These are phyloP conservation scores for Colletotrichum graminicola DNA, from an alignment of 2,329 filamentous ascomycete species.

Conservation along the genomic window DNA sequence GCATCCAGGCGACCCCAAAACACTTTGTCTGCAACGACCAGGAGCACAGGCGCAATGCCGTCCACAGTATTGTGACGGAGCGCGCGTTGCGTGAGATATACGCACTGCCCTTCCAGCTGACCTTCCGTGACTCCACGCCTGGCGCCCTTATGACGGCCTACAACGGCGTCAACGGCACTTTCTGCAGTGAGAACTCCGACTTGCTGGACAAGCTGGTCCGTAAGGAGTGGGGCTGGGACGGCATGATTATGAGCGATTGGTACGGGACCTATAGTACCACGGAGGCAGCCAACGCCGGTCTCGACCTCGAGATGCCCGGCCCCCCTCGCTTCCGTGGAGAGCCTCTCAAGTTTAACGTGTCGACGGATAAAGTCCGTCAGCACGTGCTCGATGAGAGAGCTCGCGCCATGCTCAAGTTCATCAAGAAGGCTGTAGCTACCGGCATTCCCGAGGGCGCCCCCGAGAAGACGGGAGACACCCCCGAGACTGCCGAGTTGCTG, in stretches of 20 bases:
- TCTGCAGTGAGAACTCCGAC: slow-evolving; percentile 66
- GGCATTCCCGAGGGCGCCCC: slow-evolving; percentile 67
- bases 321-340: slow-evolving; percentile 65
- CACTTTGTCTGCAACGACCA: slow-evolving; percentile 74
- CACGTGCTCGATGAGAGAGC: slow-evolving; percentile 70
- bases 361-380: slow-evolving; percentile 67
- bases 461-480: slow-evolving; percentile 68
- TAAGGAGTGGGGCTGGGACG: slow-evolving; percentile 69
- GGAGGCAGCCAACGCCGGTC: slow-evolving; percentile 62
- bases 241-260: slow-evolving; percentile 72
- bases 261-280: slow-evolving; percentile 68
- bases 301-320: slow-evolving; percentile 73
- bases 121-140: slow-evolving; percentile 63
- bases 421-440: slow-evolving; percentile 67
- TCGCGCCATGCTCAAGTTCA: slow-evolving; percentile 68
- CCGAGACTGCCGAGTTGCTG: slow-evolving; percentile 73
- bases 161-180: slow-evolving; percentile 69
- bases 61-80: slow-evolving; percentile 67
- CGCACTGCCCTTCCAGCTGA: slow-evolving; percentile 68
- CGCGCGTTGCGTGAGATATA: slow-evolving; percentile 71
- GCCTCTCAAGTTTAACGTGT: slow-evolving; percentile 63
- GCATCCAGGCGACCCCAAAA: slow-evolving; percentile 69
- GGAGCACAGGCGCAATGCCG: slow-evolving; percentile 68
- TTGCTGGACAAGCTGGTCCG: slow-evolving; percentile 65
- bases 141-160: slow-evolving; percentile 71